Evolutionary conservation across 2,329 filamentous ascomycete species (phyloP).

Genomic region (Penicillium sp.): DNA sequence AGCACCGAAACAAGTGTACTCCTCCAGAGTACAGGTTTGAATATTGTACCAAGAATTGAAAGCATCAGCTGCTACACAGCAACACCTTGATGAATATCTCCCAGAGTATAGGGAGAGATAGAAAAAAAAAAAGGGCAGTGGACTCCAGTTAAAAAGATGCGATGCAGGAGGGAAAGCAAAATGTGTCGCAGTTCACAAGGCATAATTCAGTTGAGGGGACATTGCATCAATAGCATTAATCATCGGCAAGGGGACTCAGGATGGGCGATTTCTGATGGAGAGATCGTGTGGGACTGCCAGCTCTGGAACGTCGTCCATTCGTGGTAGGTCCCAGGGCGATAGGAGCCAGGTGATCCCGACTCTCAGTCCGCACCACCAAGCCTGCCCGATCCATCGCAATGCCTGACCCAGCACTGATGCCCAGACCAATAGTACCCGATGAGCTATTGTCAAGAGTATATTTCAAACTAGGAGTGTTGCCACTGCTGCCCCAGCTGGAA

Average conservation of each 20-base stretch:
- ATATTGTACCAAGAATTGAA: constrained; percentile 28
- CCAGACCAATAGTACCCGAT: constrained; percentile 38
- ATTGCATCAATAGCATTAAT: constrained; percentile 27
- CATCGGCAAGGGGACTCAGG: constrained; percentile 37
- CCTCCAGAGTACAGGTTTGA: constrained; percentile 25
- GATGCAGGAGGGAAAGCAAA: constrained; percentile 15
- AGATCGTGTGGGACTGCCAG: constrained; percentile 50
- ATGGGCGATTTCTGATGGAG: constrained; percentile 37
- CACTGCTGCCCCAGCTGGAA: constrained; percentile 33
- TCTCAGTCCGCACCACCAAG: constrained; percentile 79
- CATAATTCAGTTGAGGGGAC: constrained; percentile 12
- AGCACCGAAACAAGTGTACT: constrained; percentile 20
- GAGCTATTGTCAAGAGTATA: constrained; percentile 43
- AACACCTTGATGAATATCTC: constrained; percentile 2
- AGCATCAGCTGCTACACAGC: constrained; percentile 2
- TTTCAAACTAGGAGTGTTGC: constrained; percentile 35
- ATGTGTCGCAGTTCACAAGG: constrained; percentile 6
- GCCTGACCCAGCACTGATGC: constrained; percentile 34
- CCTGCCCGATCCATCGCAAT: constrained; percentile 64
- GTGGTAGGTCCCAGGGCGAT: constrained; percentile 53
- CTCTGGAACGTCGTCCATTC: constrained; percentile 44
- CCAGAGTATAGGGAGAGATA: background rate
- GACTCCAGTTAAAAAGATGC: constrained; percentile 29
- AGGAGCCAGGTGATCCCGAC: constrained; percentile 71
- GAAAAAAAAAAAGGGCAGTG: constrained; percentile 2